Conservation (phyloP, 768 basidiomycete species). For the Leccinellum luteum region DNA sequence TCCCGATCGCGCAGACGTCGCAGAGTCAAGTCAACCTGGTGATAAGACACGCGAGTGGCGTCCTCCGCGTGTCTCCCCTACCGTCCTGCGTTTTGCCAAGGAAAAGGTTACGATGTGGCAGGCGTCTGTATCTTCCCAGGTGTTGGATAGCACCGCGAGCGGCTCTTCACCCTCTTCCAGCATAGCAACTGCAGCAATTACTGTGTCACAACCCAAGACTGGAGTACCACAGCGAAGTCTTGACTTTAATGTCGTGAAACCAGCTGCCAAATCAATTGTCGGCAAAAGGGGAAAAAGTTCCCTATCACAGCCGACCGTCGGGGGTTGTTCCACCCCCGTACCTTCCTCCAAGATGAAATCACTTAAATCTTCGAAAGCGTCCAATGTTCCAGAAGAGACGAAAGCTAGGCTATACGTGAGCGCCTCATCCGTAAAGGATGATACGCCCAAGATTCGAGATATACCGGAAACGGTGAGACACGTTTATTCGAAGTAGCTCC, state of each 20-base stretch:
- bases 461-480: slow-evolving; percentile 38
- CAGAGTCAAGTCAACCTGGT: neutral
- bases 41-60: slow-evolving; percentile 3
- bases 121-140: slow-evolving; percentile 24
- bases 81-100: slow-evolving; percentile 27
- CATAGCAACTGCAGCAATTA: neutral
- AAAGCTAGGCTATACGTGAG: slow-evolving; percentile 1
- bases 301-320: neutral
- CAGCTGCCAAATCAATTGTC: slow-evolving; percentile 20
- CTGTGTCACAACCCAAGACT: slow-evolving; percentile 15
- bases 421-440: slow-evolving; percentile 2
- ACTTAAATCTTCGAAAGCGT: slow-evolving; percentile 9
- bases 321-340: slow-evolving; percentile 6
- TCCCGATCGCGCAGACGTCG: neutral
- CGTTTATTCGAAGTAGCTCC: slow-evolving; percentile 1
- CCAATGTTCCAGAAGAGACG: neutral
- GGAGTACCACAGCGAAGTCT: slow-evolving; percentile 23
- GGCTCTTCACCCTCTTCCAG: slow-evolving; percentile 3
- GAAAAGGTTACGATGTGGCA: slow-evolving; percentile 39
- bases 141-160: slow-evolving; percentile 6
- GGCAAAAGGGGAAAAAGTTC: slow-evolving; percentile 23
- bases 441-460: slow-evolving; percentile 30
- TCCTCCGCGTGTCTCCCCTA: slow-evolving; percentile 21
- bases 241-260: slow-evolving; percentile 46
- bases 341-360: slow-evolving; percentile 12